Evolutionary conservation across 495 filamentous ascomycete species (phyloP).

Genomic region (Aspergillus campestris): DNA sequence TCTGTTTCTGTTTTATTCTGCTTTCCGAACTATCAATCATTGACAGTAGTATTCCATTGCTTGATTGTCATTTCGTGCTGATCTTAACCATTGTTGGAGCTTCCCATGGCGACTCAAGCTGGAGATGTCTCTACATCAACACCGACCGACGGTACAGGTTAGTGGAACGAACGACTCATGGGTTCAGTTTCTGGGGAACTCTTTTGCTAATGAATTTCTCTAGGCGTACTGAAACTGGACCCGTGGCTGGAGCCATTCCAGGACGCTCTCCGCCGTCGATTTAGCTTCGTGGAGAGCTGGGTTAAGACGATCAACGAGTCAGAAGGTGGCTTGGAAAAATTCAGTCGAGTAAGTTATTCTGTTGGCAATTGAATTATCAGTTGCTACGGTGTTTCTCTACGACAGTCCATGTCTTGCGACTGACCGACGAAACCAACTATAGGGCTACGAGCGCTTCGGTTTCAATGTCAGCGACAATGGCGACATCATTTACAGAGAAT

Average conservation of each 20-base stretch:
- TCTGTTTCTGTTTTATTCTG: background rate
- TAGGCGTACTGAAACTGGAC: slow-evolving; percentile 81
- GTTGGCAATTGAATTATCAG: background rate
- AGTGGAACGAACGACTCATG: background rate
- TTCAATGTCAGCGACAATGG: slow-evolving; percentile 70
- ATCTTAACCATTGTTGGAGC: slow-evolving; percentile 3
- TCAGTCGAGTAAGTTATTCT: slow-evolving; percentile 59
- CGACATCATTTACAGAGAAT: slow-evolving; percentile 88
- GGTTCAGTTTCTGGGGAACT: background rate
- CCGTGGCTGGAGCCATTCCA: slow-evolving; percentile 85
- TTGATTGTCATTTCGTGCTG: slow-evolving; percentile 5
- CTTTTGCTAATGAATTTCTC: background rate
- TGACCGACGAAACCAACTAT: background rate
- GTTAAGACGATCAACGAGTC: slow-evolving; percentile 70
- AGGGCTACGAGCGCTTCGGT: slow-evolving; percentile 83
- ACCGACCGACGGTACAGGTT: slow-evolving; percentile 20
- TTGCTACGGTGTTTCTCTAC: background rate
- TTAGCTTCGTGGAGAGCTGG: slow-evolving; percentile 77
- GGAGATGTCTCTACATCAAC: slow-evolving; percentile 4
- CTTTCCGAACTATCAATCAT: background rate
- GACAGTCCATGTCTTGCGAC: background rate
- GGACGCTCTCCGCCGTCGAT: slow-evolving; percentile 67
- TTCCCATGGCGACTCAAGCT: slow-evolving; percentile 6
- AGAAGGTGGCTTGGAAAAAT: slow-evolving; percentile 88
- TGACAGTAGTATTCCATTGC: background rate